Conservation (phyloP, 2,329 filamentous ascomycete genomes). For the Ophiosphaerella narmari region DNA sequence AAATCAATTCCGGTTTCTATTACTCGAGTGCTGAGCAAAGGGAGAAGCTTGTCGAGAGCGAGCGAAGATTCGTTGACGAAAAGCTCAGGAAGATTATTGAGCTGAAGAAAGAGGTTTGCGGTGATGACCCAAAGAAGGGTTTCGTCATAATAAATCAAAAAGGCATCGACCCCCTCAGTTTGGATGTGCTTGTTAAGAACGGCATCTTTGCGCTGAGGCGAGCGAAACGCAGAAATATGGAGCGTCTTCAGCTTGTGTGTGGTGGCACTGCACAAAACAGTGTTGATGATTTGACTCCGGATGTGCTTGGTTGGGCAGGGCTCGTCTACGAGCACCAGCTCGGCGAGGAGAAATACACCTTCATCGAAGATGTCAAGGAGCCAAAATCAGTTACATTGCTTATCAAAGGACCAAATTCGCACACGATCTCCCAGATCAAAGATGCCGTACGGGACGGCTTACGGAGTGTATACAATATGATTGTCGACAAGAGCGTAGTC, state of each 20-base stretch:
- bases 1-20: conserved; percentile 99
- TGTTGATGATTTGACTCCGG: conserved; percentile 86
- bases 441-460: conserved; percentile 95
- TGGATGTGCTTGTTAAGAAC: conserved; percentile 97
- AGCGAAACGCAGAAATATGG: conserved; percentile 99
- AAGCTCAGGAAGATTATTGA: conserved; percentile 98
- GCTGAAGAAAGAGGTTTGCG: conserved; percentile 96
- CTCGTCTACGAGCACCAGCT: conserved; percentile 96
- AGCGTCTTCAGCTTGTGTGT: conserved; percentile 92
- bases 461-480: conserved; percentile 98
- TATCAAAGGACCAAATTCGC: conserved; percentile 96
- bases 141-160: conserved; percentile 99
- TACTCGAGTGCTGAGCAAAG: conserved; percentile 96
- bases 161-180: conserved; percentile 93
- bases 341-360: conserved; percentile 98
- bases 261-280: conserved; percentile 93
- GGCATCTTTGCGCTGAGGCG: conserved; percentile 91
- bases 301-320: conserved; percentile 92
- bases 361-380: conserved; percentile 97
- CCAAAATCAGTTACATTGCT: conserved; percentile 96
- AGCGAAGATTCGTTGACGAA: conserved; percentile 91
- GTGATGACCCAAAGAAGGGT: conserved; percentile 87
- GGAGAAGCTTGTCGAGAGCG: conserved; percentile 97
- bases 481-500: conserved; percentile 95
- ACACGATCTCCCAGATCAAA: conserved; percentile 96